phyloP scores from a whole-genome alignment of 1,284 basidiomycete species.

The Heterobasidion occidentale region DNA sequence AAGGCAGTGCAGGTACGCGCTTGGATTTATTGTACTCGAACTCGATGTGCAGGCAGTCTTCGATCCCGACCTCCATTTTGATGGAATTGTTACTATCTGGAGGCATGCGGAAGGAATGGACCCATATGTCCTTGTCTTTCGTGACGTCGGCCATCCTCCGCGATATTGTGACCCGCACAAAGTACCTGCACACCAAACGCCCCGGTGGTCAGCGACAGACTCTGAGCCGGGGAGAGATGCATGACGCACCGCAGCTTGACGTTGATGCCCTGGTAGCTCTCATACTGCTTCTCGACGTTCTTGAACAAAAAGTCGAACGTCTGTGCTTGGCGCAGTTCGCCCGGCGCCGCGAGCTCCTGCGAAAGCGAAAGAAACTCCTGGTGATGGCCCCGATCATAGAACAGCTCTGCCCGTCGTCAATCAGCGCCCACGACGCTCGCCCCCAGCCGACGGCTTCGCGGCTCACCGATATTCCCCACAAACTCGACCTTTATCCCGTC shows the following conservation, averaged over 20 bases:
- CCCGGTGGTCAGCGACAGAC: neutral
- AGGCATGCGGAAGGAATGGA: conserved; percentile 97
- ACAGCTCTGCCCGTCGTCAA: conserved; percentile 59
- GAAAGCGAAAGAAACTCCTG: conserved; percentile 96
- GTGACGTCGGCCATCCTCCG: conserved; percentile 87
- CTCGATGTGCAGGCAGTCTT: conserved; percentile 98
- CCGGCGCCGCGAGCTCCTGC: conserved; percentile 90
- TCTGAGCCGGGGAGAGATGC: neutral
- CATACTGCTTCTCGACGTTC: conserved; percentile 98
- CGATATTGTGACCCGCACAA: conserved; percentile 87
- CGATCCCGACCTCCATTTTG: conserved; percentile 99
- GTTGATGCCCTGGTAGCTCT: conserved; percentile 97
- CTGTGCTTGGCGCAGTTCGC: conserved; percentile 92
- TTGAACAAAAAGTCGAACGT: conserved; percentile 97
- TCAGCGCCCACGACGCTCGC: neutral
- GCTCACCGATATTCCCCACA: conserved; percentile 88
- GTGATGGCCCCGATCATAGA: conserved; percentile 96
- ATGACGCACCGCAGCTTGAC: conserved; percentile 82
- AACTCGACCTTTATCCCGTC: conserved; percentile 99
- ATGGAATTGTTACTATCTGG: conserved; percentile 96
- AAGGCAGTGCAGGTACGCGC: conserved; percentile 36
- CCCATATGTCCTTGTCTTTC: conserved; percentile 95
- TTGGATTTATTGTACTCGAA: conserved; percentile 99
- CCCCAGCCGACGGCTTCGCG: neutral
- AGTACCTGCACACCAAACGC: conserved; percentile 54